Base-by-base conservation (phyloP, 768 basidiomycete species). In the Pleurotus djamor region DNA sequence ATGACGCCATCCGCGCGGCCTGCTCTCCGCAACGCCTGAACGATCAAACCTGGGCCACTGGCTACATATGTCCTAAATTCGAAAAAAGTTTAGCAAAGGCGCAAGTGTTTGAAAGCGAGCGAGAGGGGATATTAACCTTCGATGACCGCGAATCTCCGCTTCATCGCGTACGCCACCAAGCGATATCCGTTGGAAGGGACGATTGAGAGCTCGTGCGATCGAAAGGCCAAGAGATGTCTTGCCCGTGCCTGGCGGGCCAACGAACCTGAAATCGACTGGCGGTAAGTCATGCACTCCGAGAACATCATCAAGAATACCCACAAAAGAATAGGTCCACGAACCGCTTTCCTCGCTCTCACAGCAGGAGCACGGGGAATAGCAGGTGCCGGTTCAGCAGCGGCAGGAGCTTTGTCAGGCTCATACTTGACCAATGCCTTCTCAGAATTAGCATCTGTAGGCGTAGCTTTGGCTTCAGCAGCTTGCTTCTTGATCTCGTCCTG, bases 101-200 rank as follows among this genome's bases (percentile, higher is more conserved):
- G 38, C 9, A 10, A 41, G 12, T 3, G n/a, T 5, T 12, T 16
- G 16, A 54, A 37, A 16, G 35, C n/a, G 35, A 36, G 32, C 37
- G 35, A 37, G 54, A 56, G 3, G 54, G 41, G 44, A 28, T 28
- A 56, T 41, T 43, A n/a, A 56, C 54, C 54, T 56, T 32, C 54
- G 73, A 64, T 91, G 89, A 1, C 89, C 89, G 48, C 89, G 78
- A 52, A 91, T 88, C 69, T 90, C 89, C 0, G 92, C 95, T 71
- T 98, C 96, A 66, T 98, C 95, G 2, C 95, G 81, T 6, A 97
- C 92, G 34, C 96, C 95, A 9, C 95, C 95, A 0, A 97, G 81
- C 1, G 92, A 89, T 62, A 97, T 95, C 9, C 95, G 86, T 65
- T 96, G 90, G 81, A 96, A 97, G 2, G 94, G 93, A 47, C 94